phyloP scores from a whole-genome alignment of 2,329 filamentous ascomycete genomes.

The Apiospora kogelbergensis region DNA sequence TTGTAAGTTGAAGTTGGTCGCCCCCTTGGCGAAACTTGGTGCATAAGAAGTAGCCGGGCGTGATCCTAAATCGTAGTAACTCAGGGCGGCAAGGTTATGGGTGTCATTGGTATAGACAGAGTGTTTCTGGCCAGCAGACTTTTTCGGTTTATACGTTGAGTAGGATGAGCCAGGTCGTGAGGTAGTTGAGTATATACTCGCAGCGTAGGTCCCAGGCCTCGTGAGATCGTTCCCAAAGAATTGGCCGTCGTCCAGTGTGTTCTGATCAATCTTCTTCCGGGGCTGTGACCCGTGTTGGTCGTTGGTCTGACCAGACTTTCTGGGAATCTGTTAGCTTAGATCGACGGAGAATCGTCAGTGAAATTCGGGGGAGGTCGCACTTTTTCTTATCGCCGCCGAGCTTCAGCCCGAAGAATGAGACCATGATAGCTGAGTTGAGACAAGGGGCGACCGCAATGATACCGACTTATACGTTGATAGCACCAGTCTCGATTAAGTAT shows the following conservation, averaged over 20 bases:
- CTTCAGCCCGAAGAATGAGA: constrained; percentile 59
- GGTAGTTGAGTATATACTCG: constrained; percentile 15
- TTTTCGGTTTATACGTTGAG: constrained; percentile 27
- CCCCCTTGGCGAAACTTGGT: neutral
- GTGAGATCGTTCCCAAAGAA: constrained; percentile 35
- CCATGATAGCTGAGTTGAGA: constrained; percentile 39
- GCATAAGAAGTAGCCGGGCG: constrained; percentile 18
- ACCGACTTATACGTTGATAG: neutral
- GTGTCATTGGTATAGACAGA: constrained; percentile 34
- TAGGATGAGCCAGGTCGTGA: constrained; percentile 42
- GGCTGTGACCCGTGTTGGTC: neutral
- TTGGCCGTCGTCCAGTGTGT: constrained; percentile 33
- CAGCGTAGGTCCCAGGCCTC: constrained; percentile 14
- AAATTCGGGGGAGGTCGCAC: constrained; percentile 36
- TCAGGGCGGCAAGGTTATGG: constrained; percentile 39
- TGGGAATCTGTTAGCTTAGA: neutral
- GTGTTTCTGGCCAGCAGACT: constrained; percentile 22
- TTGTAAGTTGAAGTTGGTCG: constrained; percentile 23
- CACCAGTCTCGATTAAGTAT: neutral
- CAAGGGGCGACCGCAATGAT: neutral
- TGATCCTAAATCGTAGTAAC: constrained; percentile 44
- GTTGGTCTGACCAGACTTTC: constrained; percentile 4
- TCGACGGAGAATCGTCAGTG: neutral
- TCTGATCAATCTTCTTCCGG: constrained; percentile 36
- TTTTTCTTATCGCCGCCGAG: constrained; percentile 58